Percentiles rank a stretch among this genome's conserved stretches.
These are phyloP conservation scores for Suillus weaverae DNA, from an alignment of 768 basidiomycete species.

Conservation along the genomic window DNA sequence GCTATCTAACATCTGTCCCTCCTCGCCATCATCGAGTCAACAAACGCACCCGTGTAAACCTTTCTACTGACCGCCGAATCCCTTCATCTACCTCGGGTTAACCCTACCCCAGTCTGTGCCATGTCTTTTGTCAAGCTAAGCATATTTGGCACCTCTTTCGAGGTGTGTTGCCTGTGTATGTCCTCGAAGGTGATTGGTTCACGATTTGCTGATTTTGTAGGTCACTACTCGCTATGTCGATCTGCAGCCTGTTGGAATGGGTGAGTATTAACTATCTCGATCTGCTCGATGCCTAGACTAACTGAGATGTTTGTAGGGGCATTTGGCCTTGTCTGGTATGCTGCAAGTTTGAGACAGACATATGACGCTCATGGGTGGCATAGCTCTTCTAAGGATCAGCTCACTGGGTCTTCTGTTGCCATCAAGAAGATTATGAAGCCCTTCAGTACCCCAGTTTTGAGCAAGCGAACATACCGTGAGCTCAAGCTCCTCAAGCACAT, in stretches of 20 bases:
- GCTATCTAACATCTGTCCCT: conserved; percentile 17
- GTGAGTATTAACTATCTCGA: conserved; percentile 45
- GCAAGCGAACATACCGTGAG: conserved; percentile 96
- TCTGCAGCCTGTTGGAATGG: conserved; percentile 99
- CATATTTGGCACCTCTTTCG: conserved; percentile 98
- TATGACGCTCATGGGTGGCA: conserved; percentile 17
- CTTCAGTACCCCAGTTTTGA: conserved; percentile 97
- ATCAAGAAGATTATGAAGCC: conserved; percentile 99
- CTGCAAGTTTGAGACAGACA: conserved; percentile 8
- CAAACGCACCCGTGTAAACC: neutral
- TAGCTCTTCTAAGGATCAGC: conserved; percentile 93
- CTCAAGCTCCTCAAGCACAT: conserved; percentile 98
- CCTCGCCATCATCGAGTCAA: conserved; percentile 17
- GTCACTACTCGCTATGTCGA: conserved; percentile 99
- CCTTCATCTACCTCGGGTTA: neutral
- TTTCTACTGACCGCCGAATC: neutral
- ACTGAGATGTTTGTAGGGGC: conserved; percentile 57
- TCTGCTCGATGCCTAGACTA: conserved; percentile 15
- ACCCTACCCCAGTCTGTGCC: conserved; percentile 7
- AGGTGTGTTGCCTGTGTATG: conserved; percentile 48
- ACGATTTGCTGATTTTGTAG: conserved; percentile 41
- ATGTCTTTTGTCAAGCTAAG: conserved; percentile 98
- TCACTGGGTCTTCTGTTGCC: conserved; percentile 90
- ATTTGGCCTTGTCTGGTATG: conserved; percentile 96
- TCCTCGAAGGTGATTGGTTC: conserved; percentile 16